These are phyloP conservation scores for Effrenium voratum DNA, from an alignment of 73 alveolate genomes.

Conservation along the genomic window DNA sequence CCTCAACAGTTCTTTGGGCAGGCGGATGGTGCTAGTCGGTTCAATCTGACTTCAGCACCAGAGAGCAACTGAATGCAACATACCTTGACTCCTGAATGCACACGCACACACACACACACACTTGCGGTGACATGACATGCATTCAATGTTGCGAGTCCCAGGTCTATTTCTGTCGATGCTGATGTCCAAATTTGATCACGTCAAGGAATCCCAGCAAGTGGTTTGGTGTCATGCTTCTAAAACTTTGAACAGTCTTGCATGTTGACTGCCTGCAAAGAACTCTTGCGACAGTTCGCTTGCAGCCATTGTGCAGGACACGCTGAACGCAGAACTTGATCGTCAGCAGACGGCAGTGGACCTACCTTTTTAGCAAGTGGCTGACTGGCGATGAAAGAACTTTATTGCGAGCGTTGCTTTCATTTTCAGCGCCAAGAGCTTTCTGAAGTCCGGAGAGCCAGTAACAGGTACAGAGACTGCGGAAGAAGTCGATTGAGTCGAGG, in stretches of 20 bases:
- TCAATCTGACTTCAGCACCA: no score
- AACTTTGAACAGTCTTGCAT: not conserved
- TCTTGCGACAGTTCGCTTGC: not conserved
- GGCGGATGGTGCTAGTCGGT: no score
- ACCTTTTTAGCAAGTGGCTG: no score
- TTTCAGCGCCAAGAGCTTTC: not conserved
- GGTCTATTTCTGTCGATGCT: constrained; percentile 82
- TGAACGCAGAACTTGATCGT: constrained; percentile 22
- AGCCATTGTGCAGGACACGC: constrained; percentile 3
- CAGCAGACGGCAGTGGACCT: constrained; percentile 28
- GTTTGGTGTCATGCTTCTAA: no score
- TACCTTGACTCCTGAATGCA: no score
- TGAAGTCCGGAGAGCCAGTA: not conserved
- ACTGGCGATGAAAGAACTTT: no score
- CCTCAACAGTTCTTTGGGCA: no score
- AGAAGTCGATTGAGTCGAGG: constrained; percentile 62
- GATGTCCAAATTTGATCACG: constrained; percentile 90
- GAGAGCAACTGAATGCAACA: no score
- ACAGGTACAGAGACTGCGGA: constrained; percentile 55
- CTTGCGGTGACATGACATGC: no score
- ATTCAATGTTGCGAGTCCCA: no score
- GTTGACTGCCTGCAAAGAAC: not conserved
- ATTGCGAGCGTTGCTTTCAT: no score
- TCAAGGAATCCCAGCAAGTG: constrained; percentile 11
- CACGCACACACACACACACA: no score